Base-by-base conservation (phyloP, 495 filamentous ascomycete species). In the Melanomma pulvis-pyrius region DNA sequence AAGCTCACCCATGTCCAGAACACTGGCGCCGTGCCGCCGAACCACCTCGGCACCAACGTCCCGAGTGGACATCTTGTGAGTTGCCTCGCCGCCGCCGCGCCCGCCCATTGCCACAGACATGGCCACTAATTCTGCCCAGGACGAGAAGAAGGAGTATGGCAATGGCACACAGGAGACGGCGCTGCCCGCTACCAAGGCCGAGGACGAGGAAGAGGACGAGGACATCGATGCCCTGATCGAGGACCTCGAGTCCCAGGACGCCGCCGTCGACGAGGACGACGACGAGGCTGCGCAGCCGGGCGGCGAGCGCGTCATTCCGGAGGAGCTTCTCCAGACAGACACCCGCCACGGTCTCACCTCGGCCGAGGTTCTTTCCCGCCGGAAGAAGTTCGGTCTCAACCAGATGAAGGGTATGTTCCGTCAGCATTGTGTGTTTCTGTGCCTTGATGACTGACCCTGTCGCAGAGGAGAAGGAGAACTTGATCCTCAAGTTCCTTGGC, bases 301-400 rank as follows among this genome's bases (percentile, higher is more conserved):
- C 61, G 76, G 75, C 64, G 82, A 78, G 44, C 81, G 82, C 50
- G 75, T 80, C 29, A 77, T 89, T 46, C 83, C 89, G 1, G 84
- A 91, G 71, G 84, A 88, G 59, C 78, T 90, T 68, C 83, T 91
- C 59, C 80, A 88, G 68, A 96, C 92, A 13, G 84, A 92, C 67
- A 86, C 85, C 29, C 82, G 82, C 52, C 70, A 74, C 25, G 92
- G 92, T 82, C 84, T 96, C 9, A 88, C 82, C n/a, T 80, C 86
- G 28, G 61, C 74, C n/a, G 88, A 96, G 77, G 90, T 93, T 24
- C 48, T 77, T 47, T 71, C 79, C 62, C 86, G 90, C 30, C 86
- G 90, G 53, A 90, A 84, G 76, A 92, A 90, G 77, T 92, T 89
- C 78, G 92, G 92, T 77, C 80, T 90, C 73, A 96, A 96, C 72